These are phyloP conservation scores for Teunomyces stri DNA, from an alignment of 805 yeast species.

Conservation along the genomic window DNA sequence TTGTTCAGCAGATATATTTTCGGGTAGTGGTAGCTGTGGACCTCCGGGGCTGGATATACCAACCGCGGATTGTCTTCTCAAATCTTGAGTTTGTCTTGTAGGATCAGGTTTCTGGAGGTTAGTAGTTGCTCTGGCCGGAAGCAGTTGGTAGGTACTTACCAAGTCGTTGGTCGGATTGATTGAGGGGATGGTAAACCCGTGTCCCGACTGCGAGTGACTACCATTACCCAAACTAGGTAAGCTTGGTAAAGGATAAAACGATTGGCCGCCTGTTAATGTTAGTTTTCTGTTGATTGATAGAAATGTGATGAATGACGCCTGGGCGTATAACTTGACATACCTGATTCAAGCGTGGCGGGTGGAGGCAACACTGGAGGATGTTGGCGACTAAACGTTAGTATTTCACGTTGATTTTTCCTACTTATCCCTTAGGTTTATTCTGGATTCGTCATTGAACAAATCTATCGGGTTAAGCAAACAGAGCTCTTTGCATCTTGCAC, in stretches of 20 bases:
- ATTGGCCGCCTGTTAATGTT: slow-evolving; percentile 39
- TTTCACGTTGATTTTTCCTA: background rate
- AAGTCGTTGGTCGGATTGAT: slow-evolving; percentile 38
- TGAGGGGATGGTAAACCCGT: slow-evolving; percentile 48
- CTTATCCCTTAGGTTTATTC: background rate
- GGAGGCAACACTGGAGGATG: slow-evolving; percentile 62
- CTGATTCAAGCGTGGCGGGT: slow-evolving; percentile 52
- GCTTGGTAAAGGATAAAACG: slow-evolving; percentile 49
- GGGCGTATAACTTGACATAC: slow-evolving; percentile 27
- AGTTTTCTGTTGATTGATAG: slow-evolving; percentile 12
- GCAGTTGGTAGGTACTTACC: slow-evolving; percentile 6
- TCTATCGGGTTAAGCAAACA: background rate
- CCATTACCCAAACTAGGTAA: slow-evolving; percentile 49
- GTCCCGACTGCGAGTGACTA: slow-evolving; percentile 39
- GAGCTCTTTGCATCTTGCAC: too few relatives aligned
- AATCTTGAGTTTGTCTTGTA: slow-evolving; percentile 19
- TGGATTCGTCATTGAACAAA: background rate
- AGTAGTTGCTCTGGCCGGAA: background rate
- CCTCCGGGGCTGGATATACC: slow-evolving; percentile 13
- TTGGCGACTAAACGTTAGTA: slow-evolving; percentile 43
- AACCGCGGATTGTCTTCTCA: slow-evolving; percentile 27
- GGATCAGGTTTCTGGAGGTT: slow-evolving; percentile 11
- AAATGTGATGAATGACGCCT: background rate
- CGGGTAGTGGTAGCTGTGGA: slow-evolving; percentile 27
- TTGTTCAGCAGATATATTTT: slow-evolving; percentile 21